Percentiles rank a stretch among this genome's conserved stretches.
Conservation (phyloP, 2,329 filamentous ascomycete species). For the Emmonsiellopsis sp. region DNA sequence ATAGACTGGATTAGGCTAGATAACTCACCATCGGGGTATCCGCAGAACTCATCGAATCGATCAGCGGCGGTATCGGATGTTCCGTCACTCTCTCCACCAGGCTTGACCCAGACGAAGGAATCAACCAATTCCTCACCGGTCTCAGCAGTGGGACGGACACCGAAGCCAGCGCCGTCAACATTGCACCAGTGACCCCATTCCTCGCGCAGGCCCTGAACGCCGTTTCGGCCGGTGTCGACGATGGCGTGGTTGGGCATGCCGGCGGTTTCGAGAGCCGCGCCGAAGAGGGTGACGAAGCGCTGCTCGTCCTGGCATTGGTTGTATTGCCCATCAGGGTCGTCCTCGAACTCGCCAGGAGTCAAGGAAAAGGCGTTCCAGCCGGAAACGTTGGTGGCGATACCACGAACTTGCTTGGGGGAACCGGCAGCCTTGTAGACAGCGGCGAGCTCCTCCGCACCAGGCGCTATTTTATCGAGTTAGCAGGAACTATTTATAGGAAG, state of each 20-base stretch:
- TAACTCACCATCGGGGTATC: conserved; percentile 30
- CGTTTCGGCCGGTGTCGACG: conserved; percentile 50
- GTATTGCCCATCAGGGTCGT: conserved; percentile 29
- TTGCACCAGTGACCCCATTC: conserved; percentile 63
- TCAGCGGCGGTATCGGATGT: conserved; percentile 41
- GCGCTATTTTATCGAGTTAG: conserved; percentile 14
- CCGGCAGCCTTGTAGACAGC: conserved; percentile 41
- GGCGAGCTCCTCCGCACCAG: conserved; percentile 42
- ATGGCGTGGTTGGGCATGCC: conserved; percentile 50
- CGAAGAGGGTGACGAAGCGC: conserved; percentile 43
- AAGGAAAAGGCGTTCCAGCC: conserved; percentile 51
- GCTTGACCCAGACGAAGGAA: conserved; percentile 64
- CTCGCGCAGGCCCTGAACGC: conserved; percentile 50
- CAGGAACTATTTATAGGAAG: not conserved
- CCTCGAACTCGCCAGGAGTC: conserved; percentile 35
- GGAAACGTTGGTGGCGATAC: conserved; percentile 49
- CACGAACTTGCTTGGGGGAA: conserved; percentile 40
- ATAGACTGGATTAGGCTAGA: not conserved
- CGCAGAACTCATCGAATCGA: conserved; percentile 50
- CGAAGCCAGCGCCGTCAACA: conserved; percentile 54
- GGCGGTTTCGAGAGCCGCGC: conserved; percentile 38
- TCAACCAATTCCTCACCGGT: conserved; percentile 53
- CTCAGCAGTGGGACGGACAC: conserved; percentile 51
- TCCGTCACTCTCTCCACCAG: conserved; percentile 49
- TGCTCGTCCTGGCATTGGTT: conserved; percentile 40